A percentile compares a stretch with the other conserved stretches of the same genome.
Conservation (phyloP, 1,284 basidiomycete genomes). For the Cystobasidium pallidum region DNA sequence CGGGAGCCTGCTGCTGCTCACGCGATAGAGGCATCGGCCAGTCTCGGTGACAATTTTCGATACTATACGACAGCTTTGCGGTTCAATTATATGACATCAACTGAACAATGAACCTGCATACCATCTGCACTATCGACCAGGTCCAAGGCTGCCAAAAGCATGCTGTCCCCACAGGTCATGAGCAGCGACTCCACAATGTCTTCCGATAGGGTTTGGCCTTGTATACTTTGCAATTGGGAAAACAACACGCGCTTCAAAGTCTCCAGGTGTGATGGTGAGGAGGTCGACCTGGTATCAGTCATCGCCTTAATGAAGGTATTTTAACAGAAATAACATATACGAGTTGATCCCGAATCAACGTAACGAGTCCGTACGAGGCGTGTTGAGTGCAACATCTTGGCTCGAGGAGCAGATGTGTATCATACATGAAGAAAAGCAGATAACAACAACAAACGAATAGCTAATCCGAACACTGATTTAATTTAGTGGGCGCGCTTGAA, state of each 20-base stretch:
- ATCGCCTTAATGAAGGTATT: not conserved
- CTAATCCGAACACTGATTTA: too few species aligned
- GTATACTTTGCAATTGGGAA: conserved; percentile 17
- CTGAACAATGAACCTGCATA: not conserved
- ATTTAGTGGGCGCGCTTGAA: not conserved
- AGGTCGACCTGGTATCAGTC: not conserved
- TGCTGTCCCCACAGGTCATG: conserved; percentile 41
- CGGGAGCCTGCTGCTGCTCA: not conserved
- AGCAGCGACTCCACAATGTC: conserved; percentile 35
- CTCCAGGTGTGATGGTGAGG: not conserved
- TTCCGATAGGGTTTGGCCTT: conserved; percentile 29
- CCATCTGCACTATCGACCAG: conserved; percentile 38
- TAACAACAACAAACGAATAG: not conserved
- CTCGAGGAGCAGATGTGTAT: too few species aligned
- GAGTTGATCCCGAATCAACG: too few species aligned
- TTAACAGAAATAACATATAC: too few species aligned
- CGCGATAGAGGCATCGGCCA: conserved; percentile 25
- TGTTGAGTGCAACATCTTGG: too few species aligned
- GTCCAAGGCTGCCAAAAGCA: conserved; percentile 42
- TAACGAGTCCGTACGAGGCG: too few species aligned
- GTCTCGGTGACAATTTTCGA: conserved; percentile 17
- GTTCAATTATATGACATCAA: not conserved
- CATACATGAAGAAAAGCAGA: not conserved
- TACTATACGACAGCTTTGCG: conserved; percentile 5
- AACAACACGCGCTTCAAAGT: conserved; percentile 14